phyloP scores from a whole-genome alignment of 1,139 yeast species.

The Nadsonia starkeyi-henricii region DNA sequence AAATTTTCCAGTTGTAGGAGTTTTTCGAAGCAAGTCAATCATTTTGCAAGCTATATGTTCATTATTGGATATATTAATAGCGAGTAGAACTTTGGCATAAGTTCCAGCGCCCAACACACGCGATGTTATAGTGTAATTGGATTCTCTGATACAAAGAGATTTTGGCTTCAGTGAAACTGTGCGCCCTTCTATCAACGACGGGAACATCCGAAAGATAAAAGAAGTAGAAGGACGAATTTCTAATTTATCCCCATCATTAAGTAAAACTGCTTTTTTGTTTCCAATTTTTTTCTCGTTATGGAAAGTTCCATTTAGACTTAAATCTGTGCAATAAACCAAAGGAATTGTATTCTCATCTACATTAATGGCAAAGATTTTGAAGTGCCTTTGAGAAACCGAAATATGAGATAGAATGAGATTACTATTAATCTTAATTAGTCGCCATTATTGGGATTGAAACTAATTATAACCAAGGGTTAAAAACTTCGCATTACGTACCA shows the following conservation, averaged over 20 bases:
- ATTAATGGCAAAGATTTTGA: not conserved
- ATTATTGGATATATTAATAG: not conserved
- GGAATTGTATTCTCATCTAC: not conserved
- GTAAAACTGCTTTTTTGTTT: not conserved
- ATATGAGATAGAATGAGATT: not conserved
- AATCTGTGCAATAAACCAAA: not conserved
- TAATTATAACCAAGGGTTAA: not conserved
- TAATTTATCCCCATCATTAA: not conserved
- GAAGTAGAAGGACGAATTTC: not conserved
- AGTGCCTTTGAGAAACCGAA: not conserved
- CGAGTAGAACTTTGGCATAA: not conserved
- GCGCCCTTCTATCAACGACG: not conserved
- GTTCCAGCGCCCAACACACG: not conserved
- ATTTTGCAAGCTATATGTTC: not conserved
- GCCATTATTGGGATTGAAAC: not conserved
- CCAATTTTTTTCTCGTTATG: not conserved
- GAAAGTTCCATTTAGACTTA: not conserved
- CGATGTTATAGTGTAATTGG: not conserved
- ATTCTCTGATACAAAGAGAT: not conserved
- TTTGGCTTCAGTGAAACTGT: not conserved
- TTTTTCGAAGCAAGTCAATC: not conserved
- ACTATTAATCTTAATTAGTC: not conserved
- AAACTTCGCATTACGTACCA: not conserved
- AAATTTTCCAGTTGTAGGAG: not conserved
- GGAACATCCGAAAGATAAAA: not conserved